A percentile compares a stretch with the other conserved stretches of the same genome.
phyloP scores from a whole-genome alignment of 1,284 basidiomycete species.

The Pulveroboletus sp. region DNA sequence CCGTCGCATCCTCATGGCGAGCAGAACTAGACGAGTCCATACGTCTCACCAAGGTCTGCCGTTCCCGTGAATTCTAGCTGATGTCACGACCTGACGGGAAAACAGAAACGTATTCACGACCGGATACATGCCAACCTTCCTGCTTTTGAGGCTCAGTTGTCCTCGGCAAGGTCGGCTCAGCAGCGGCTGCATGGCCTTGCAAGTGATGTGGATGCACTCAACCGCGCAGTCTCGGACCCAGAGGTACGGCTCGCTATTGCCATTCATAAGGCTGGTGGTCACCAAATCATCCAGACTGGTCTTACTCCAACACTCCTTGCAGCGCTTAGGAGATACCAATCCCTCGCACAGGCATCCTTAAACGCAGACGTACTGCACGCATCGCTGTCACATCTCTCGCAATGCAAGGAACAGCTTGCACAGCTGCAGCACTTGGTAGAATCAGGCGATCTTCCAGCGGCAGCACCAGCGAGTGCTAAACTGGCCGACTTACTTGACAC shows the following conservation, averaged over 20 bases:
- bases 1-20: constrained; percentile 66
- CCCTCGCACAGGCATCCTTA: constrained; percentile 57
- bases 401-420: constrained; percentile 49
- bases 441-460: constrained; percentile 61
- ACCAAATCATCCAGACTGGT: constrained; percentile 53
- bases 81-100: constrained; percentile 4
- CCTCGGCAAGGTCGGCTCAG: constrained; percentile 63
- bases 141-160: constrained; percentile 62
- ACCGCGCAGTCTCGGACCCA: constrained; percentile 51
- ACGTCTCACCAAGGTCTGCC: constrained; percentile 59
- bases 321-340: constrained; percentile 55
- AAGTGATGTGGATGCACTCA: constrained; percentile 53
- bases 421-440: constrained; percentile 47
- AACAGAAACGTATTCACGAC: constrained; percentile 63
- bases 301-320: constrained; percentile 57
- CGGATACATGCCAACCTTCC: constrained; percentile 65
- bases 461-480: constrained; percentile 44
- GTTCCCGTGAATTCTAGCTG: constrained; percentile 1
- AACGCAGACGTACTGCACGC: constrained; percentile 53
- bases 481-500: constrained; percentile 48
- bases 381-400: constrained; percentile 54
- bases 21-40: constrained; percentile 70
- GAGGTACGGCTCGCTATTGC: constrained; percentile 45
- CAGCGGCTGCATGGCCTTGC: constrained; percentile 55
- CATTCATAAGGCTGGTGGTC: constrained; percentile 1